Conservation (phyloP, 768 basidiomycete genomes). For the Heimioporus sp. region DNA sequence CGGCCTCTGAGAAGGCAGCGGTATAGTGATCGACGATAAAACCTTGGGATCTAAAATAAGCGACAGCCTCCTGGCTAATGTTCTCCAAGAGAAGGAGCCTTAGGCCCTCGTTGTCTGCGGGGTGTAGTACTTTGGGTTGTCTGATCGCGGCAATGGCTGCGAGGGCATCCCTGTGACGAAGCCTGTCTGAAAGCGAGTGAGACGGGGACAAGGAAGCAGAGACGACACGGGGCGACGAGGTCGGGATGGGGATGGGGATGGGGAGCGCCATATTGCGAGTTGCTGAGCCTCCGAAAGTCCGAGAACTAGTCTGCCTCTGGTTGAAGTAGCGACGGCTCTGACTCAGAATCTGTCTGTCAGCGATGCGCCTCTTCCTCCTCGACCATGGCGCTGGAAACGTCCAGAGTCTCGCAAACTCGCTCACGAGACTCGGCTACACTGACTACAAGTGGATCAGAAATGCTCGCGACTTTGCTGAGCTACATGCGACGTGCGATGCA, state of each 20-base stretch:
- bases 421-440: slow-evolving; percentile 76
- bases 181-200: slow-evolving; percentile 44
- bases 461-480: slow-evolving; percentile 74
- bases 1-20: slow-evolving; percentile 88
- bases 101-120: slow-evolving; percentile 77
- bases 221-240: slow-evolving; percentile 31
- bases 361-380: slow-evolving; percentile 76
- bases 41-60: slow-evolving; percentile 74
- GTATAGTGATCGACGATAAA: slow-evolving; percentile 89
- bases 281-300: slow-evolving; percentile 11
- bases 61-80: slow-evolving; percentile 88
- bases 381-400: slow-evolving; percentile 98
- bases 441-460: slow-evolving; percentile 83
- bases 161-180: slow-evolving; percentile 36
- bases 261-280: slow-evolving; percentile 44
- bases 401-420: slow-evolving; percentile 89
- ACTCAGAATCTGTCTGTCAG: neutral
- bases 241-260: slow-evolving; percentile 47
- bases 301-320: no score
- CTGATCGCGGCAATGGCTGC: slow-evolving; percentile 39
- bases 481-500: slow-evolving; percentile 13
- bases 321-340: no score
- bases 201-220: slow-evolving; percentile 56
- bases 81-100: slow-evolving; percentile 90
- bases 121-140: slow-evolving; percentile 72